These are phyloP conservation scores for Daedaleopsis nitida DNA, from an alignment of 768 basidiomycete genomes.

Conservation along the genomic window DNA sequence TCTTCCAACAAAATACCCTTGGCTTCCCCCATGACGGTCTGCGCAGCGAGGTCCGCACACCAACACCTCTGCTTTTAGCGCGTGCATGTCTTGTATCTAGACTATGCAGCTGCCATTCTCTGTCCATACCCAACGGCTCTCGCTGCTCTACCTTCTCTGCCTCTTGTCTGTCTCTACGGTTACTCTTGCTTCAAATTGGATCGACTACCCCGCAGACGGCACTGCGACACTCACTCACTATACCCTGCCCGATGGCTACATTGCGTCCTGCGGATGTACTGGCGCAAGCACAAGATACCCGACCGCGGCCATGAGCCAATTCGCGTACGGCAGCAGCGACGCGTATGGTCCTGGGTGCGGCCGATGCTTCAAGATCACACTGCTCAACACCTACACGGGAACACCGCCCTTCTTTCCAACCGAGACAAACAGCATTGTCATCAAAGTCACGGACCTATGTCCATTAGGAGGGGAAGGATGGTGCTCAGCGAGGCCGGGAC, in stretches of 20 bases:
- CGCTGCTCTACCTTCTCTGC: constrained; percentile 21
- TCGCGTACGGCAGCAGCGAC: constrained; percentile 77
- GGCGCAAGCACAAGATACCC: constrained; percentile 58
- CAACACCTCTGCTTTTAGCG: constrained; percentile 48
- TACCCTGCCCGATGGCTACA: constrained; percentile 48
- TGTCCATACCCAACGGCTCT: neutral
- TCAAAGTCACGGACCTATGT: constrained; percentile 84
- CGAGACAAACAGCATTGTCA: constrained; percentile 58
- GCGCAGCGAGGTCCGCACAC: neutral
- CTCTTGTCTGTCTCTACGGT: constrained; percentile 25
- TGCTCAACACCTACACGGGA: constrained; percentile 66
- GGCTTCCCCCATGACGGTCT: constrained; percentile 1
- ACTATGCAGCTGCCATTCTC: neutral
- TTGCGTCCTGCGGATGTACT: constrained; percentile 80
- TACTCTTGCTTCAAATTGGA: constrained; percentile 48
- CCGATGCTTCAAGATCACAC: constrained; percentile 75
- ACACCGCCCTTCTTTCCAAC: constrained; percentile 72
- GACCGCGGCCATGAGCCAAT: constrained; percentile 77
- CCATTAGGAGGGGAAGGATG: constrained; percentile 53
- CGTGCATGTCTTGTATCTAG: neutral
- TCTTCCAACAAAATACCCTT: neutral
- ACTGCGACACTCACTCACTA: constrained; percentile 83
- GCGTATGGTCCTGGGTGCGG: constrained; percentile 76
- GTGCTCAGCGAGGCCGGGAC: constrained; percentile 67
- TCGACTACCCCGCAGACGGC: constrained; percentile 62